These are phyloP conservation scores for Candida dajiaensis DNA, from an alignment of 805 yeast genomes.

Conservation along the genomic window DNA sequence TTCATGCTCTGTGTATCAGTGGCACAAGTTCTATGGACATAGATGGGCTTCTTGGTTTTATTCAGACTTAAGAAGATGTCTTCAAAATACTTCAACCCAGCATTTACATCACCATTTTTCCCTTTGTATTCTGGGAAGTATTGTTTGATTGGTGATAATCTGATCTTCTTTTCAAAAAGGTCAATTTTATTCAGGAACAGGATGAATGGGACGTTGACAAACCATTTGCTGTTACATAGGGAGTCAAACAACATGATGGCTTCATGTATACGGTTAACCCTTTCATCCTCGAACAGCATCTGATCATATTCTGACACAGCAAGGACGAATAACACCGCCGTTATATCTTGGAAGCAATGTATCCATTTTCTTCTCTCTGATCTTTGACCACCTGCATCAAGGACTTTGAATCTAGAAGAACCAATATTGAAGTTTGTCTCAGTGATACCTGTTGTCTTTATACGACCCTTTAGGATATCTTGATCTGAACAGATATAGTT, in stretches of 20 bases:
- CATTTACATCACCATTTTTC: conserved; percentile 53
- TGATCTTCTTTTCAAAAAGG: conserved; percentile 65
- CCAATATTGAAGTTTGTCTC: conserved; percentile 75
- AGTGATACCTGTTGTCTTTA: conserved; percentile 93
- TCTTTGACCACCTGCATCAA: conserved; percentile 97
- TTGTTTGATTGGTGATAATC: conserved; percentile 54
- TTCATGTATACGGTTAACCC: conserved; percentile 88
- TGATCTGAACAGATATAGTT: conserved; percentile 67
- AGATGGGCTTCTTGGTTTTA: conserved; percentile 62
- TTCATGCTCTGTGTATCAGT: conserved; percentile 87
- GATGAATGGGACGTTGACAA: conserved; percentile 78
- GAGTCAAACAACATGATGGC: conserved; percentile 79
- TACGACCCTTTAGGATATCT: conserved; percentile 85
- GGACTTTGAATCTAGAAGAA: conserved; percentile 60
- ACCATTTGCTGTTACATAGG: conserved; percentile 81
- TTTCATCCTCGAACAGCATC: conserved; percentile 80
- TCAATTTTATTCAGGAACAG: conserved; percentile 88
- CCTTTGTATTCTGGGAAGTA: conserved; percentile 80
- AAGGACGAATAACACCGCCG: conserved; percentile 80
- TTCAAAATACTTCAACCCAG: conserved; percentile 69
- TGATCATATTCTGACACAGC: conserved; percentile 94
- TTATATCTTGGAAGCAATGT: conserved; percentile 86
- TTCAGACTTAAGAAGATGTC: conserved; percentile 58
- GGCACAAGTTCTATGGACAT: conserved; percentile 92
- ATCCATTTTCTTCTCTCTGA: conserved; percentile 92